Percentiles rank a stretch among this genome's conserved stretches.
These are phyloP conservation scores for Andalucia godoyi DNA, from an alignment of 78 protist genomes.

Conservation along the genomic window DNA sequence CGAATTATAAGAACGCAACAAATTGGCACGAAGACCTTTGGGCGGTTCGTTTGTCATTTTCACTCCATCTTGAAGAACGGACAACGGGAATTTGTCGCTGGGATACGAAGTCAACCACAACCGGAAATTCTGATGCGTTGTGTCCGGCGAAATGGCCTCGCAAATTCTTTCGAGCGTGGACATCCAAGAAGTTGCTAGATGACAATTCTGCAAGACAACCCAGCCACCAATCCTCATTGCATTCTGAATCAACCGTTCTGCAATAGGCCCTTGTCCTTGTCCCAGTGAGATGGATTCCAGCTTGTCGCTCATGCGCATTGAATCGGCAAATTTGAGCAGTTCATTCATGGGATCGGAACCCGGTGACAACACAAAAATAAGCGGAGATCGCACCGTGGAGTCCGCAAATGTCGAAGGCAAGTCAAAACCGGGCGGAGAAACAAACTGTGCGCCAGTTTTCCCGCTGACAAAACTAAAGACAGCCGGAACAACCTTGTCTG, in stretches of 20 bases:
- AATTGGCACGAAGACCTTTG: conserved; percentile 48
- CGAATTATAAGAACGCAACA: conserved; percentile 21
- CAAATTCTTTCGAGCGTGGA: conserved; percentile 34
- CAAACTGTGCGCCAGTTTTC: conserved; percentile 5
- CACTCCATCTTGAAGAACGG: conserved; percentile 63
- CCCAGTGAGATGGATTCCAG: conserved; percentile 40
- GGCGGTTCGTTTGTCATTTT: conserved; percentile 79
- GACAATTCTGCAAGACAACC: conserved; percentile 72
- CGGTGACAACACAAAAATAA: conserved; percentile 63
- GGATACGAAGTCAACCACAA: conserved; percentile 70
- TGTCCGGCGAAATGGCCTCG: neutral
- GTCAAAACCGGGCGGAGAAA: conserved; percentile 56
- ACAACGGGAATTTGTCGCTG: conserved; percentile 50
- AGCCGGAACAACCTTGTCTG: conserved; percentile 64
- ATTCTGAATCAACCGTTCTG: conserved; percentile 8
- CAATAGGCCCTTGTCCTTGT: conserved; percentile 65
- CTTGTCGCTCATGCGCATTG: conserved; percentile 46
- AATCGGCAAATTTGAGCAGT: conserved; percentile 49
- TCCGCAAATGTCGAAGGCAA: conserved; percentile 34
- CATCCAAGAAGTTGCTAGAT: conserved; percentile 76
- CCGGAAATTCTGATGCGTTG: conserved; percentile 30
- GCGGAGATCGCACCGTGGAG: conserved; percentile 22
- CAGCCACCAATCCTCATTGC: conserved; percentile 16
- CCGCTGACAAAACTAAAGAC: conserved; percentile 14
- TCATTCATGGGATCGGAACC: conserved; percentile 62